Percentiles rank a stretch among this genome's conserved stretches.
Evolutionary conservation across 192 early-diverging fungal species (phyloP).

Genomic region (Cetraspora pellucida): DNA sequence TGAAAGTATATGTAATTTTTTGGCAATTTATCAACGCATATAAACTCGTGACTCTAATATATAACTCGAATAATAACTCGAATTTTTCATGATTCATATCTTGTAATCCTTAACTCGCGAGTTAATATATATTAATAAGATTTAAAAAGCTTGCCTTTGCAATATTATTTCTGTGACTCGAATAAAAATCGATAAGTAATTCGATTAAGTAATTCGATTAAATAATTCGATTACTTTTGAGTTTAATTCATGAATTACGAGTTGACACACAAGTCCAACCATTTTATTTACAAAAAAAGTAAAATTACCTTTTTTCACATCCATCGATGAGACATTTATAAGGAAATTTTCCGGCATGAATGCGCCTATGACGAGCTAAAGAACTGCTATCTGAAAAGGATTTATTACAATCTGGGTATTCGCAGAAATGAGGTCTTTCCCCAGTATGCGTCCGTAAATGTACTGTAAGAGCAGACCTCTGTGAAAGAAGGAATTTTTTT

Average conservation of each 20-base stretch:
- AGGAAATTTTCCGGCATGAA: conserved; percentile 69
- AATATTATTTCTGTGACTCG: too few species aligned
- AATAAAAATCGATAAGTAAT: too few species aligned
- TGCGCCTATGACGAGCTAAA: conserved; percentile 72
- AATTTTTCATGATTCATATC: too few species aligned
- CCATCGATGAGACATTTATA: conserved; percentile 58
- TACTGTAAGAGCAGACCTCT: conserved; percentile 80
- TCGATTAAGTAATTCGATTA: too few species aligned
- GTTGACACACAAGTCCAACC: not conserved
- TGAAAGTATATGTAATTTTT: not conserved
- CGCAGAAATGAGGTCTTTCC: conserved; percentile 73
- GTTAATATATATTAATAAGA: too few species aligned
- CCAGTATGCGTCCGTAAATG: conserved; percentile 80
- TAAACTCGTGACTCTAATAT: too few species aligned
- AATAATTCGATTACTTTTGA: too few species aligned
- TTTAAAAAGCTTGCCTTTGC: too few species aligned
- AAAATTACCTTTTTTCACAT: conserved; percentile 47
- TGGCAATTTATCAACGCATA: too few species aligned
- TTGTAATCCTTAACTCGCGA: too few species aligned
- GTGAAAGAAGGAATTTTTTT: not conserved
- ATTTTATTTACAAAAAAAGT: not conserved
- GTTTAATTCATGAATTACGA: not conserved
- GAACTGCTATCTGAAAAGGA: conserved; percentile 79
- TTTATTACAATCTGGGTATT: conserved; percentile 71
- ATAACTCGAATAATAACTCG: too few species aligned